Evolutionary conservation across 1,139 yeast genomes (phyloP), one percentile per base, ranked within the genome.

Genomic region (Tardiomyces blankii): DNA sequence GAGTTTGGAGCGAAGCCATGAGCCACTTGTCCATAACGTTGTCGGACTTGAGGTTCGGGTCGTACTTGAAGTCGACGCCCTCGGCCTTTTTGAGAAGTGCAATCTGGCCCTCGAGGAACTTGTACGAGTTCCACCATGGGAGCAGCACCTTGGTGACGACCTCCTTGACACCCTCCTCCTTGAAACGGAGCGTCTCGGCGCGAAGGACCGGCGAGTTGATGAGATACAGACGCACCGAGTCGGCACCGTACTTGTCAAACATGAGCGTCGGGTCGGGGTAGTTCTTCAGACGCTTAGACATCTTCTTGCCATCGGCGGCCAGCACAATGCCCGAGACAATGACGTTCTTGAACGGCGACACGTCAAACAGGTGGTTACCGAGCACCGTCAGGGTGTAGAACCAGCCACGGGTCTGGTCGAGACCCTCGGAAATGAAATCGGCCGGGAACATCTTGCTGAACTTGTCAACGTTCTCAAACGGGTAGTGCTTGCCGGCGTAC

Each of bases 341-440:
- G 57, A 91, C 96, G 65, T 93, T 93, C 68, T 91, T 74, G 74
- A 85, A 93, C 42, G 98, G 97, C 52, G 95, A 94, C 49, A 81
- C 77, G 59, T 84, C 83, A 71, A 91, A 91, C 60, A 93, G 72
- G 58, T 91, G 97, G 49, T 96, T 87, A 65, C 98, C 98, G 60
- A 93, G 75, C 25, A 93, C 96, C 40, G 95, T 82, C 64, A 93
- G 75, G 44, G 98, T 91, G 69, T 93, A 93, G 71, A 93, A 93
- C 99, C 99, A 91, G 64, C 99, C 99, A 78, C 99, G 86, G 46
- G 99, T 91, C 73, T 91, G 99, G 71, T 91, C 99, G 58, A 91
- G 78, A 70, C 99, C 99, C 73, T 91, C 99, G 50, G 96, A 83
- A 59, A 91, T 93, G 68, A 91, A 91, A 67, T 93, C 91, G 39